Conservation (phyloP, 805 yeast species). For the Yarrowia phangngaensis region DNA sequence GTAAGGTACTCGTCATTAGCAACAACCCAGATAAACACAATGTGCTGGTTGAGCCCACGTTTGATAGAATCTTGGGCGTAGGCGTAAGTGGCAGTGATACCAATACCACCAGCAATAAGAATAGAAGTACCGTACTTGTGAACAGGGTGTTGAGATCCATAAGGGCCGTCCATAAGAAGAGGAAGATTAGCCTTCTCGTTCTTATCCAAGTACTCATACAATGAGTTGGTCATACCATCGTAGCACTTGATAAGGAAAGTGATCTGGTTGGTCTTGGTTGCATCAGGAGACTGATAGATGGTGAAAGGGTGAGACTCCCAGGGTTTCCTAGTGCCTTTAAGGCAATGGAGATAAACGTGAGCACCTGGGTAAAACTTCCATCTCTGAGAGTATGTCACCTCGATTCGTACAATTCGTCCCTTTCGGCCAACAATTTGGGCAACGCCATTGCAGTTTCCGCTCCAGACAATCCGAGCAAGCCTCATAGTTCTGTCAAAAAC, state of each 20-base stretch:
- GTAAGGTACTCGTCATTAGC: conserved; percentile 49
- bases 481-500: conserved; percentile 60
- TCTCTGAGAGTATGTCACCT: conserved; percentile 28
- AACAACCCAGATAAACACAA: conserved; percentile 57
- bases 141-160: conserved; percentile 48
- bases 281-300: conserved; percentile 29
- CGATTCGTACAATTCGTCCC: conserved; percentile 21
- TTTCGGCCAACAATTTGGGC: conserved; percentile 22
- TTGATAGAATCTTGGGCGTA: conserved; percentile 39
- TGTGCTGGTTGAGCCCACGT: conserved; percentile 31
- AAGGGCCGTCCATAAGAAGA: conserved; percentile 54
- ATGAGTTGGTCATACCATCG: conserved; percentile 31
- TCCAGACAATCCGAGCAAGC: conserved; percentile 49
- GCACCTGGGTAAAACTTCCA: conserved; percentile 56
- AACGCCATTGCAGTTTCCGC: conserved; percentile 46
- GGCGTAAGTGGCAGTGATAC: conserved; percentile 52
- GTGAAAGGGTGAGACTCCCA: conserved; percentile 81
- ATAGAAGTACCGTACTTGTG: conserved; percentile 42
- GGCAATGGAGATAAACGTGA: conserved; percentile 56
- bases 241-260: conserved; percentile 29
- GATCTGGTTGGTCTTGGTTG: conserved; percentile 29
- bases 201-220: conserved; percentile 9
- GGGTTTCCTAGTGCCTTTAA: conserved; percentile 42
- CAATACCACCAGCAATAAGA: conserved; percentile 57
- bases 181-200: conserved; percentile 12